Evolutionary conservation across 176 grass and related monocot species (phyloP).

Genomic region (Hordeum vulgare): MorexV3_pseudomolecules_assembly NC_058522.1:423379465-423379964

Average conservation of each 20-base stretch:
- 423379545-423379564: neutral
- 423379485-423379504: slow-evolving; percentile 69
- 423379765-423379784: too few relatives aligned
- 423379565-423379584: neutral
- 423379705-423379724: neutral
- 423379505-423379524: slow-evolving; percentile 92
- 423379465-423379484: slow-evolving; percentile 92
- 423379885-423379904: neutral
- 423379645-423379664: slow-evolving; percentile 65
- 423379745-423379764: too few relatives aligned
- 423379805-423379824: too few relatives aligned
- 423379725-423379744: neutral
- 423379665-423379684: neutral
- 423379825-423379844: neutral
- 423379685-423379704: neutral
- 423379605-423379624: neutral
- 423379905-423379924: neutral
- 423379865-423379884: neutral
- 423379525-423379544: slow-evolving; percentile 77
- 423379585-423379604: neutral
- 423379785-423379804: too few relatives aligned
- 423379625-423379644: slow-evolving; percentile 76
- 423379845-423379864: neutral
- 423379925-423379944: too few relatives aligned
- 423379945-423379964: too few relatives aligned